Conservation (phyloP, 768 basidiomycete genomes). For the Gloeophyllum trabeum region DNA sequence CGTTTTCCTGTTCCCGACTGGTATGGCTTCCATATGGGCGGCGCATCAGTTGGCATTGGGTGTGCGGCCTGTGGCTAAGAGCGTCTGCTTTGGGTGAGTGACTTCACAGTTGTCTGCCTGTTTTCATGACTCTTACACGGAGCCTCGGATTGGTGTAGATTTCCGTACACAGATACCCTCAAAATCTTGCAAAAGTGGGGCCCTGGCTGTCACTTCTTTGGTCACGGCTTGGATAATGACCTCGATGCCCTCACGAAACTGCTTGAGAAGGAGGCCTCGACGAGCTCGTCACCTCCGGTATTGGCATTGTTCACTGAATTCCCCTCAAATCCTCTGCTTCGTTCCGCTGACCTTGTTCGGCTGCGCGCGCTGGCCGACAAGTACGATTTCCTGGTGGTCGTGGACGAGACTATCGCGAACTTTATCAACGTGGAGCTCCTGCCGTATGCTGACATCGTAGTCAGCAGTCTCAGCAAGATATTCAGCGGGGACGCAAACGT, state of each 20-base stretch:
- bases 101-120: neutral
- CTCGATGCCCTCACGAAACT: conserved; percentile 61
- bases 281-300: conserved; percentile 44
- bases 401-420: conserved; percentile 94
- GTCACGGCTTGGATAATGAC: conserved; percentile 65
- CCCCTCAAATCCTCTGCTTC: conserved; percentile 89
- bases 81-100: conserved; percentile 86
- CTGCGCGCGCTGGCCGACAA: conserved; percentile 76
- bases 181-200: conserved; percentile 96
- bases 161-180: conserved; percentile 91
- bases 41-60: conserved; percentile 64
- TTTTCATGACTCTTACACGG: no score
- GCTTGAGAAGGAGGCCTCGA: conserved; percentile 32
- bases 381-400: conserved; percentile 76
- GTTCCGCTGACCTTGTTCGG: conserved; percentile 68
- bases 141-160: conserved; percentile 36
- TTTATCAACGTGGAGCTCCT: conserved; percentile 89
- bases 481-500: conserved; percentile 94
- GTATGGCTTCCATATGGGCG: conserved; percentile 94
- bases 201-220: conserved; percentile 84
- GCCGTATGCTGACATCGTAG: conserved; percentile 80
- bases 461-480: conserved; percentile 86
- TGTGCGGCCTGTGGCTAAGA: conserved; percentile 54
- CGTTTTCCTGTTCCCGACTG: conserved; percentile 78
- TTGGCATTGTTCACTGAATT: conserved; percentile 87